phyloP scores from a whole-genome alignment of 768 basidiomycete genomes.

The Rhodotorula paludigena region DNA sequence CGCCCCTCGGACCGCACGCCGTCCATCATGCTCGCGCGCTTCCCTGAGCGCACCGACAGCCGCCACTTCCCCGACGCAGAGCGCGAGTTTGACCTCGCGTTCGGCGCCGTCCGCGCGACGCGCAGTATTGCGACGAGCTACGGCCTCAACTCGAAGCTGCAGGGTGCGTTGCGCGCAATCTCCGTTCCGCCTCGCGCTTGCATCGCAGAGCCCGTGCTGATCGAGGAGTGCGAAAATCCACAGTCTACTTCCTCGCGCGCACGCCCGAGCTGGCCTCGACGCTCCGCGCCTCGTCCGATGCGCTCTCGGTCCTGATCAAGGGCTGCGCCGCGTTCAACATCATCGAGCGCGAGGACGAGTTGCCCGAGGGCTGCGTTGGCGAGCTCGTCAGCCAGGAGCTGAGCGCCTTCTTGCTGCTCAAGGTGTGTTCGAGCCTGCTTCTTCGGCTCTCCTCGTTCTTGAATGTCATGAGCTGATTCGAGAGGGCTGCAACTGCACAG shows the following conservation, averaged over 20 bases:
- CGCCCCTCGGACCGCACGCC: conserved; percentile 72
- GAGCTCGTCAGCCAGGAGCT: conserved; percentile 69
- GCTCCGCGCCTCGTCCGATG: conserved; percentile 50
- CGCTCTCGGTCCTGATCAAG: conserved; percentile 73
- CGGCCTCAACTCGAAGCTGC: conserved; percentile 76
- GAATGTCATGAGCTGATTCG: background rate
- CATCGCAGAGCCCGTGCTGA: background rate
- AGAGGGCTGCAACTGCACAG: conserved; percentile 49
- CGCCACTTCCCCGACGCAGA: conserved; percentile 60
- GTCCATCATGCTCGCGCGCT: conserved; percentile 83
- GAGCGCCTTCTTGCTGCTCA: conserved; percentile 75
- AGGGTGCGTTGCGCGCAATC: conserved; percentile 55
- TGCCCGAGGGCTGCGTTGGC: conserved; percentile 84
- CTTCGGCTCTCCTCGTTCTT: background rate
- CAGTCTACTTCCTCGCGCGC: conserved; percentile 74
- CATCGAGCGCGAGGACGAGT: conserved; percentile 59
- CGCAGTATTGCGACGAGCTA: conserved; percentile 85
- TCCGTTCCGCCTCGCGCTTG: background rate
- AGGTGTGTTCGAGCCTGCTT: conserved; percentile 53
- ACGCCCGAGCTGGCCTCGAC: conserved; percentile 60
- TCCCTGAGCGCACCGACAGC: conserved; percentile 56
- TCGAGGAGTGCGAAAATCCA: background rate
- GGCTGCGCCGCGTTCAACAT: conserved; percentile 73
- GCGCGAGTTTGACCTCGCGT: conserved; percentile 77
- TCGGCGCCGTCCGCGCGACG: conserved; percentile 68